These are phyloP conservation scores for Termitomyces sp. DNA, from an alignment of 1,284 basidiomycete genomes.

Conservation along the genomic window DNA sequence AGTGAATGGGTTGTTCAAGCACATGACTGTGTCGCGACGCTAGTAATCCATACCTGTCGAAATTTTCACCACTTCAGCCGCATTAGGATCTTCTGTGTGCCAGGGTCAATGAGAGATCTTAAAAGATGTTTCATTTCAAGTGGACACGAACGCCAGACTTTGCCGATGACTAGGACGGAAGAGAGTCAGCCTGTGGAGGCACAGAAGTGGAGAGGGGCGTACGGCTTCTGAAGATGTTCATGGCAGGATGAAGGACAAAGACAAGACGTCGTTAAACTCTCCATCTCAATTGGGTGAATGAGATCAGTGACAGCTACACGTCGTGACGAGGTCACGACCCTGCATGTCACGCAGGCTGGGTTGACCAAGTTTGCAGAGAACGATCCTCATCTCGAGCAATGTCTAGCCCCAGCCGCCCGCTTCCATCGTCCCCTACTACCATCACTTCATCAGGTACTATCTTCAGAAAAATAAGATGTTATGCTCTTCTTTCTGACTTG, in stretches of 20 bases:
- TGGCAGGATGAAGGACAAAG: constrained; percentile 25
- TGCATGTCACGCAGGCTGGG: constrained; percentile 10
- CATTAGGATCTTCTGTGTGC: constrained; percentile 71
- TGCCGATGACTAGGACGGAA: constrained; percentile 68
- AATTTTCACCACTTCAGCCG: constrained; percentile 91
- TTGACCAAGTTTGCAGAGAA: background rate
- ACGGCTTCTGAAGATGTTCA: constrained; percentile 73
- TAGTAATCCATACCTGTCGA: constrained; percentile 46
- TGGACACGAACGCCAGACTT: constrained; percentile 84
- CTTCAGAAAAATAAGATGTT: background rate
- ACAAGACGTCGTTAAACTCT: constrained; percentile 9
- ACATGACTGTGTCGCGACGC: background rate
- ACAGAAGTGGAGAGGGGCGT: constrained; percentile 31
- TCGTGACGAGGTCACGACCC: constrained; percentile 32
- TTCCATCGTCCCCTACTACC: constrained; percentile 11
- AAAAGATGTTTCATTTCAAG: constrained; percentile 14
- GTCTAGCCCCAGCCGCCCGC: constrained; percentile 8
- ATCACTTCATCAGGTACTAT: constrained; percentile 9
- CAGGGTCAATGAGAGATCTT: constrained; percentile 20
- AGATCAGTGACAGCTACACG: constrained; percentile 24
- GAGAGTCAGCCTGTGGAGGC: constrained; percentile 10
- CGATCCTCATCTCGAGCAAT: background rate
- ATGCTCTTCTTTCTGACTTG: background rate
- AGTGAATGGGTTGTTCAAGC: background rate
- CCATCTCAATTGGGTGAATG: background rate